Evolutionary conservation across 768 basidiomycete species (phyloP).

Genomic region (Plicaturopsis crispa): DNA sequence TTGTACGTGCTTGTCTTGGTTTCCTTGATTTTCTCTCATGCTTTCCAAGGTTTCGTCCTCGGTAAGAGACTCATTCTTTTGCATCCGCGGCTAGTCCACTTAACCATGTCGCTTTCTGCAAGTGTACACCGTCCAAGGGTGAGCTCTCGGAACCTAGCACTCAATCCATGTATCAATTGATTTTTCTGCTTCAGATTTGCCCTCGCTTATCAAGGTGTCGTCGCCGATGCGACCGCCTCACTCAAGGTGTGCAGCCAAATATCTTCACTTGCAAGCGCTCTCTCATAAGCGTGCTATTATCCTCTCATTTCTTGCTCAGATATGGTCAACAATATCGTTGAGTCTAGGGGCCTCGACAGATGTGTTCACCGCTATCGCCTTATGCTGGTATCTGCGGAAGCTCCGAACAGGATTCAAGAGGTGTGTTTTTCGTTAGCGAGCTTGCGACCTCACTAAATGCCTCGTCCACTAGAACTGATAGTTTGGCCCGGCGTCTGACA

Average conservation of each 20-base stretch:
- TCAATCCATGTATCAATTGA: too few species aligned
- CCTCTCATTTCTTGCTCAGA: too few species aligned
- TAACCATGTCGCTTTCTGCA: constrained; percentile 2
- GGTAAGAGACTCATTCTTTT: constrained; percentile 21
- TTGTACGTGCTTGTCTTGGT: too few species aligned
- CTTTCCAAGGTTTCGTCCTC: constrained; percentile 24
- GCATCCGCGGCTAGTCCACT: constrained; percentile 1
- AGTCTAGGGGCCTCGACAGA: constrained; percentile 45
- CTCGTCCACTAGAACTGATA: constrained; percentile 35
- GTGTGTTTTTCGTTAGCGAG: constrained; percentile 17
- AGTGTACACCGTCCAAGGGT: constrained; percentile 43
- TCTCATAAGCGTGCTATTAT: too few species aligned
- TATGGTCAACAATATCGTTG: too few species aligned
- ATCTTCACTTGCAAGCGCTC: too few species aligned
- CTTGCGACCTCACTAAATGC: not conserved
- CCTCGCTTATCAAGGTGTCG: too few species aligned
- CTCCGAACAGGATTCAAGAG: constrained; percentile 41
- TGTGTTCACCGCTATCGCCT: constrained; percentile 38
- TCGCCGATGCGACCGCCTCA: too few species aligned
- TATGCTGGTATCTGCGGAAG: constrained; percentile 47
- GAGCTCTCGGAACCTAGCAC: too few species aligned
- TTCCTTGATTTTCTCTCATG: not conserved
- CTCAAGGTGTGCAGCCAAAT: too few species aligned
- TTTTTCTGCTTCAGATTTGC: too few species aligned
- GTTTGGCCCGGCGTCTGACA: constrained; percentile 46